Base-by-base conservation (phyloP, 2,329 filamentous ascomycete genomes). In the Exophiala sp. region DNA sequence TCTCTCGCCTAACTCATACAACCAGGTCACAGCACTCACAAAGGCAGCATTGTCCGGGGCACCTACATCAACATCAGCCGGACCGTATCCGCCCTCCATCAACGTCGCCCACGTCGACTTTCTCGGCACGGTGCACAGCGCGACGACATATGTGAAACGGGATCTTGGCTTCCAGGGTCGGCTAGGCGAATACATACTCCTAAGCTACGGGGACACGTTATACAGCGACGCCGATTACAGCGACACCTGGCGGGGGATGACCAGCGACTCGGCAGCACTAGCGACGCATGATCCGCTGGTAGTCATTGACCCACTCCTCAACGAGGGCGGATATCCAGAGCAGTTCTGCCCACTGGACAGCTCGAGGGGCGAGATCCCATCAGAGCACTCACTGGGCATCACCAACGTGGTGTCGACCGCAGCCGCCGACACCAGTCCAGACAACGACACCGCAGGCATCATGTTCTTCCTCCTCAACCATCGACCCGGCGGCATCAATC, bases 381-480 rank as follows among this genome's bases (percentile, higher is more conserved):
- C 56, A 14, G 48, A 48, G 3, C 53, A 51, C 39, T 53, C 58
- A 4, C 37, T 61, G 39, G 60, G 60, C 32, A 59, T 61, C 37
- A 62, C 60, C 5, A 62, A 60, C 43, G 53, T 60, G 4, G 58
- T 62, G 27, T 56, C 60, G 30, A 61, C 51, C n/a, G 39, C 30
- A 14, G 14, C 16, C 38, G 8, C 35, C 39, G 7, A 5, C 1
- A 19, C 34, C 3, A 19, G 7, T 16, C 14, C 34, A n/a, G 14
- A 18, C 16, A 11, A 16, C 7, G 2, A 18, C 13, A 19, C 18
- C 3, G 13, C 5, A 45, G 59, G 58, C 7, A 48, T 62, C 27
- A 29, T 62, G 32, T 62, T 55, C 48, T 61, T 60, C 40, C 52
- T 62, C 27, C 52, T 61, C 34, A 62, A 62, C 34, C 60, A 62